Conservation (phyloP, 305 asterid species). For the Plantago coronopus region DNA sequence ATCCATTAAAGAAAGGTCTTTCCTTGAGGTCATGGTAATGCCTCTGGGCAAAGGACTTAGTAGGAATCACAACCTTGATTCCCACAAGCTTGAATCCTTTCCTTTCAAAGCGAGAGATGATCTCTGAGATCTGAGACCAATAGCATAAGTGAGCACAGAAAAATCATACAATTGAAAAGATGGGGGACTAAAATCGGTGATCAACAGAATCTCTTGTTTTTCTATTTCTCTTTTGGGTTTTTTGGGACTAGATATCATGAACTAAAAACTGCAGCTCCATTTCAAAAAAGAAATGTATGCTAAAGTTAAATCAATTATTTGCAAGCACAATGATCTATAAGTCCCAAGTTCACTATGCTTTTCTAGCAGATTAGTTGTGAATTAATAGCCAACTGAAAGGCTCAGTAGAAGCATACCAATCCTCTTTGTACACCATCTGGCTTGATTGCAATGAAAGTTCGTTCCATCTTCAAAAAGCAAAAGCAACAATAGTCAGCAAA, state of each 20-base stretch:
- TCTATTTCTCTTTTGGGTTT: background rate
- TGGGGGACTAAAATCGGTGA: background rate
- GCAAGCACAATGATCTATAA: too few species aligned
- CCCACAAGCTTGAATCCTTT: slow-evolving; percentile 93
- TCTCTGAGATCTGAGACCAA: slow-evolving; percentile 73
- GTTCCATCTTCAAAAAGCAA: slow-evolving; percentile 54
- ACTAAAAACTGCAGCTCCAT: too few species aligned
- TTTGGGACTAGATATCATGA: background rate
- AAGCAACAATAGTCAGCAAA: slow-evolving; percentile 23
- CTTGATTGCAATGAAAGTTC: slow-evolving; percentile 92
- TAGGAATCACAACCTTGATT: slow-evolving; percentile 70
- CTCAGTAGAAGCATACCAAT: slow-evolving; percentile 46
- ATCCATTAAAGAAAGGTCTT: slow-evolving; percentile 83
- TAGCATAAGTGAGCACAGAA: too few species aligned
- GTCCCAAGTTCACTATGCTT: slow-evolving; percentile 6
- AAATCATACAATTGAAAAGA: slow-evolving; percentile 14
- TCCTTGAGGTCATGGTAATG: slow-evolving; percentile 92
- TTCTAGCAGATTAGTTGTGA: background rate
- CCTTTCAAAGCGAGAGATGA: slow-evolving; percentile 78
- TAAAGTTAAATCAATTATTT: too few species aligned
- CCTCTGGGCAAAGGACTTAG: slow-evolving; percentile 78
- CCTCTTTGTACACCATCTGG: slow-evolving; percentile 99
- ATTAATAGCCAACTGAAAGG: background rate
- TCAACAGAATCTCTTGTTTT: background rate
- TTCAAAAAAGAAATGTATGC: too few species aligned